Evolutionary conservation across 345 rosid species (phyloP).

Genomic region (Dipteronia sinensis): DNA sequence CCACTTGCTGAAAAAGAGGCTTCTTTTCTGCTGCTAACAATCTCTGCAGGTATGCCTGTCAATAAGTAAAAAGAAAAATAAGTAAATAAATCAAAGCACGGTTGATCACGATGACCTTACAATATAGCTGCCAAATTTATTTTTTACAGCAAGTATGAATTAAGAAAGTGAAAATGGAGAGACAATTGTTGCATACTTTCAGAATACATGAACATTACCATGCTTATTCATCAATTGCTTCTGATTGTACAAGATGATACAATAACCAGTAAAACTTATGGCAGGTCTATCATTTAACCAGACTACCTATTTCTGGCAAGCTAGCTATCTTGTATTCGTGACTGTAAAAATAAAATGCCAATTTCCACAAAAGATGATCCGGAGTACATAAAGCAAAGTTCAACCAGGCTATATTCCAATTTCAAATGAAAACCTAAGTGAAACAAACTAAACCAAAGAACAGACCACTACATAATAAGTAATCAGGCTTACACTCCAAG

Average conservation of each 20-base stretch:
- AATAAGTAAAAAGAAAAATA: conserved; percentile 12
- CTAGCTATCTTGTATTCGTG: neutral
- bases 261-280: neutral
- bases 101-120: neutral
- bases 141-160: neutral
- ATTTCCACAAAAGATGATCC: neutral
- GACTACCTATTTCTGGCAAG: neutral
- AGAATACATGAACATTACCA: no score
- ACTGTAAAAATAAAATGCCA: neutral
- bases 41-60: conserved; percentile 79
- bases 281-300: neutral
- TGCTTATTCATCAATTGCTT: no score
- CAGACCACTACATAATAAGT: neutral
- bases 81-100: conserved; percentile 12
- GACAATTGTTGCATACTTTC: no score
- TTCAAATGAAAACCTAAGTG: neutral
- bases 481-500: neutral
- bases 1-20: conserved; percentile 62
- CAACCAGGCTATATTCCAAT: neutral
- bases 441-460: neutral
- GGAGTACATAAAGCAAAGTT: neutral
- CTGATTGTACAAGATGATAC: no score
- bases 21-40: conserved; percentile 57
- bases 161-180: neutral
- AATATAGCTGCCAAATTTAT: neutral